Conservation (phyloP, 768 basidiomycete species). For the Suillus brevipes region DNA sequence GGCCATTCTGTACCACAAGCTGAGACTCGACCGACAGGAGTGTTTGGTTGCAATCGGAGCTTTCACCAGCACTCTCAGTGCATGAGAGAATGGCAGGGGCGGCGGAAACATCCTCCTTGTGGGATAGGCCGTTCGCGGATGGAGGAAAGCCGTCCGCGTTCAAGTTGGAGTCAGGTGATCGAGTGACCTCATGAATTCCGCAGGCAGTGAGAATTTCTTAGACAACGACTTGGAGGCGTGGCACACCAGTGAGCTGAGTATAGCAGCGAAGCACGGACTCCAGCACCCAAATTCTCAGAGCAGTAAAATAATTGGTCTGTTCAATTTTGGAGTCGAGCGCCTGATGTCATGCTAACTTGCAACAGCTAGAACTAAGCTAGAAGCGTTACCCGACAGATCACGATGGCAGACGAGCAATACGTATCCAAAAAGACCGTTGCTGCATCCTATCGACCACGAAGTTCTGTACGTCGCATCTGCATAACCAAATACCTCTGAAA, state of each 20-base stretch:
- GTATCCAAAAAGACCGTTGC: constrained; percentile 32
- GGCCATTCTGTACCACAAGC: constrained; percentile 49
- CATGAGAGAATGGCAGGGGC: background rate
- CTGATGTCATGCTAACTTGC: background rate
- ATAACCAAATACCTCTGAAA: background rate
- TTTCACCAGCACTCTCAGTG: background rate
- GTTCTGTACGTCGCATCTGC: constrained; percentile 31
- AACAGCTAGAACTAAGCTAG: background rate
- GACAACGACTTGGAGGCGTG: background rate
- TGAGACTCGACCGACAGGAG: background rate
- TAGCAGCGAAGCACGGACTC: background rate
- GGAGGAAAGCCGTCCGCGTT: constrained; percentile 2
- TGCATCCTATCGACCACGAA: constrained; percentile 40
- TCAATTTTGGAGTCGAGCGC: background rate
- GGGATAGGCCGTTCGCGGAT: background rate
- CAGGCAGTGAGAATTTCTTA: constrained; percentile 1
- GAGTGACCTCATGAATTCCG: constrained; percentile 2
- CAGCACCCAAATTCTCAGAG: background rate
- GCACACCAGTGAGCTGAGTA: constrained; percentile 1
- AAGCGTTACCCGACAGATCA: background rate
- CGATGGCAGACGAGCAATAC: constrained; percentile 39
- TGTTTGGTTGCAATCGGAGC: background rate
- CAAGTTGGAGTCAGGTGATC: constrained; percentile 2
- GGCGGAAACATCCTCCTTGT: constrained; percentile 5
- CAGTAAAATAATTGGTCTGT: background rate